Evolutionary conservation across 2,329 filamentous ascomycete genomes (phyloP).

Genomic region (Myotisia sp.): DNA sequence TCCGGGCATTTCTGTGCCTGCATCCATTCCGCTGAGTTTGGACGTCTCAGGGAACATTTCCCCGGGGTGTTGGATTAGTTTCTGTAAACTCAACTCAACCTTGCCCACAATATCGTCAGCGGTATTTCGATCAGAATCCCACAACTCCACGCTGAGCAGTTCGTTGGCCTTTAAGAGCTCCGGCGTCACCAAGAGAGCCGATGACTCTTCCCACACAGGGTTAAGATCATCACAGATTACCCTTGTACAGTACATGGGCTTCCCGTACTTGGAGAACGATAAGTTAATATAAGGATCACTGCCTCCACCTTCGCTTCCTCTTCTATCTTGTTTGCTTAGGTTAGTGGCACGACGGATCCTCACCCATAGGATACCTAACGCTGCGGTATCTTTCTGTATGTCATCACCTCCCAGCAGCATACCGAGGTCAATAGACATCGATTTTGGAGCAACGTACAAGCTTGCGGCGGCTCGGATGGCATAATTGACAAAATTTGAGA

Average conservation of each 20-base stretch:
- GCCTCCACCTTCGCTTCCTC: conserved; percentile 70
- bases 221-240: conserved; percentile 93
- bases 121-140: conserved; percentile 87
- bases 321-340: conserved; percentile 78
- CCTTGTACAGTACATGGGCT: conserved; percentile 93
- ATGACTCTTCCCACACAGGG: conserved; percentile 79
- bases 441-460: conserved; percentile 91
- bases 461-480: conserved; percentile 74
- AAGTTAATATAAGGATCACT: conserved; percentile 93
- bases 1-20: conserved; percentile 78
- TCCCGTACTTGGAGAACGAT: conserved; percentile 89
- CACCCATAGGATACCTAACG: conserved; percentile 81
- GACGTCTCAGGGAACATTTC: conserved; percentile 86
- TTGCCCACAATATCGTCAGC: conserved; percentile 94
- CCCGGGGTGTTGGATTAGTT: conserved; percentile 85
- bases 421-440: conserved; percentile 77
- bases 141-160: conserved; percentile 81
- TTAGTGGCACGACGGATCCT: conserved; percentile 77
- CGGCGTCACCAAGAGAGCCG: conserved; percentile 70
- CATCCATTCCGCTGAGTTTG: conserved; percentile 66
- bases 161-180: conserved; percentile 90
- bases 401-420: conserved; percentile 85
- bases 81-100: conserved; percentile 82
- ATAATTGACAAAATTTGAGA: conserved; percentile 94
- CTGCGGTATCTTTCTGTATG: conserved; percentile 71